A percentile compares a stretch with the other conserved stretches of the same genome.
These are phyloP conservation scores for Ceratocystis alfenasii DNA, from an alignment of 2,329 filamentous ascomycete genomes.

Conservation along the genomic window DNA sequence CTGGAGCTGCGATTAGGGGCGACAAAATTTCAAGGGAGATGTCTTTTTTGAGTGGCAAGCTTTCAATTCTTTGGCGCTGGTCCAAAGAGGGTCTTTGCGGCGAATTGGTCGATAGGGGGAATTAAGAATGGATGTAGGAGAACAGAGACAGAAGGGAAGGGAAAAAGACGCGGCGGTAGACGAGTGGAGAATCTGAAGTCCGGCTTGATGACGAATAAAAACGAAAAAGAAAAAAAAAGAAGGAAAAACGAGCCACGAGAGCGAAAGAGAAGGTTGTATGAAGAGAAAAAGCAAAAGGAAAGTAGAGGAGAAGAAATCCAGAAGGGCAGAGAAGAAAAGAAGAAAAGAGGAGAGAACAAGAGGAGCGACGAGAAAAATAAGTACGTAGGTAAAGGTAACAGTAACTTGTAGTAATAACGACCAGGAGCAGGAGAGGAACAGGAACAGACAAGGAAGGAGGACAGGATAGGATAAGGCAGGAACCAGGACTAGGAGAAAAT, in stretches of 20 bases:
- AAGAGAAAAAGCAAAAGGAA: slow-evolving; percentile 1
- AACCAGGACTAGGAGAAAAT: slow-evolving; percentile 15
- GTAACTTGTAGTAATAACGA: neutral
- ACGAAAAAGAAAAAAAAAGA: slow-evolving; percentile 1
- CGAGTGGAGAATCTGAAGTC: slow-evolving; percentile 1
- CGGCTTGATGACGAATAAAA: slow-evolving; percentile 13
- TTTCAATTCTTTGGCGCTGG: neutral
- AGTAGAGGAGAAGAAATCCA: slow-evolving; percentile 7
- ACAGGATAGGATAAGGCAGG: slow-evolving; percentile 2
- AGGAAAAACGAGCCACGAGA: neutral
- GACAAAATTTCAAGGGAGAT: slow-evolving; percentile 16
- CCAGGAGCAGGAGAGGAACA: neutral
- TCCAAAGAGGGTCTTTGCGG: slow-evolving; percentile 7
- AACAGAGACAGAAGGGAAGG: slow-evolving; percentile 1
- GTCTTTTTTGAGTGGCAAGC: slow-evolving; percentile 14
- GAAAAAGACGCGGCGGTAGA: slow-evolving; percentile 8
- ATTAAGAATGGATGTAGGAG: slow-evolving; percentile 11
- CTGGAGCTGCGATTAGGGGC: slow-evolving; percentile 11
- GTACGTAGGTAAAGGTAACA: neutral
- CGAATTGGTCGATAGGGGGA: slow-evolving; percentile 13
- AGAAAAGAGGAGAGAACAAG: slow-evolving; percentile 10
- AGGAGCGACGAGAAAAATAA: slow-evolving; percentile 1
- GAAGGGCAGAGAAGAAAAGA: neutral
- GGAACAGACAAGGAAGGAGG: neutral
- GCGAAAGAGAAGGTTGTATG: neutral